A percentile compares a stretch with the other conserved stretches of the same genome.
These are phyloP conservation scores for Phellopilus nigrolimitatus DNA, from an alignment of 1,284 basidiomycete species.

Conservation along the genomic window DNA sequence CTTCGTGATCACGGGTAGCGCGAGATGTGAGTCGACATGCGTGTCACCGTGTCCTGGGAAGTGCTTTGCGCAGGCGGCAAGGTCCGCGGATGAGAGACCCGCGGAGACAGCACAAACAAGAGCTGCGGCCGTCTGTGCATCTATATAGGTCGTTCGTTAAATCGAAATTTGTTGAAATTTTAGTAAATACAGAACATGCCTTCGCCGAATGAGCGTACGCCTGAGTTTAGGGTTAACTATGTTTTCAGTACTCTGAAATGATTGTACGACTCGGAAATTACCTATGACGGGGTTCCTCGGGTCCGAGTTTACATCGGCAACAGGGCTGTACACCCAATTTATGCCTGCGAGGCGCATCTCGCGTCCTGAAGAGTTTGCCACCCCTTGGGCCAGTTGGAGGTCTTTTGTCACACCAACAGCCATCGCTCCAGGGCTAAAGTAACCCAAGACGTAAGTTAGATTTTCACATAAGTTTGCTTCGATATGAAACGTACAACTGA, in stretches of 20 bases:
- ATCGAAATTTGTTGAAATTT: neutral
- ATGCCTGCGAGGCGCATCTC: constrained; percentile 60
- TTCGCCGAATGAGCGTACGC: constrained; percentile 66
- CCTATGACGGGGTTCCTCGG: constrained; percentile 66
- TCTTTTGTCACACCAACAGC: constrained; percentile 55
- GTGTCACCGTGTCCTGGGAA: constrained; percentile 74
- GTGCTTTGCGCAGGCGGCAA: constrained; percentile 62
- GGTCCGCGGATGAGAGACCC: constrained; percentile 42
- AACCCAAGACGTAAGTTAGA: neutral
- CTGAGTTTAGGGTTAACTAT: constrained; percentile 29
- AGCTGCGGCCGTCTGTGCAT: constrained; percentile 45
- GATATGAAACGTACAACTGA: constrained; percentile 47
- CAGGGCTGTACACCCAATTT: constrained; percentile 65
- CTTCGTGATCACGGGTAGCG: constrained; percentile 55
- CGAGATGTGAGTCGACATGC: constrained; percentile 64
- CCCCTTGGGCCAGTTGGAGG: constrained; percentile 39
- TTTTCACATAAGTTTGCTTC: neutral
- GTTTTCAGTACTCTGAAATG: neutral
- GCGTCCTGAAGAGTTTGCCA: constrained; percentile 44
- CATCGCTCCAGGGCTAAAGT: constrained; percentile 64
- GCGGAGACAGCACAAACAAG: constrained; percentile 44
- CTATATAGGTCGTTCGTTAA: constrained; percentile 30
- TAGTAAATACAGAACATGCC: no score
- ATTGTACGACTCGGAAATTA: constrained; percentile 26
- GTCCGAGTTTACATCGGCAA: constrained; percentile 67